A percentile compares a stretch with the other conserved stretches of the same genome.
phyloP scores from a whole-genome alignment of 768 basidiomycete genomes.

The Tulasnella sp. region DNA sequence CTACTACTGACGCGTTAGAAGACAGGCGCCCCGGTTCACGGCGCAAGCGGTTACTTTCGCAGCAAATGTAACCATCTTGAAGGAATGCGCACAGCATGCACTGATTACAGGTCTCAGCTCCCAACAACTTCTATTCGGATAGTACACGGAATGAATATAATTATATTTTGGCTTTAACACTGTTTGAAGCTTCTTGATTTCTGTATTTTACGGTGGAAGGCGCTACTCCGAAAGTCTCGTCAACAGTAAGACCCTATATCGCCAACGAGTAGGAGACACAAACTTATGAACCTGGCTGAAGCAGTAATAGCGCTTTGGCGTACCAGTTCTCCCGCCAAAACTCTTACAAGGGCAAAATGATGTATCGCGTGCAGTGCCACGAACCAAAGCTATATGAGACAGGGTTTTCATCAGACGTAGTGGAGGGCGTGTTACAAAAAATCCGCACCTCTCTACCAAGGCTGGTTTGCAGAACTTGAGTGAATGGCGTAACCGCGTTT shows the following conservation, averaged over 20 bases:
- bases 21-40: too few relatives aligned
- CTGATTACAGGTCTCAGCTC: too few relatives aligned
- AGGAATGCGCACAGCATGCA: too few relatives aligned
- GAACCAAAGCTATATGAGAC: slow-evolving; percentile 60
- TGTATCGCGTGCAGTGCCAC: slow-evolving; percentile 77
- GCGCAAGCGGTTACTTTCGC: too few relatives aligned
- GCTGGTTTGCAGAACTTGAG: slow-evolving; percentile 65
- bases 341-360: slow-evolving; percentile 87
- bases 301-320: too few relatives aligned
- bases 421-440: too few relatives aligned
- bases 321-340: slow-evolving; percentile 75
- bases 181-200: slow-evolving; percentile 16
- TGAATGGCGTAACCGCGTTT: slow-evolving; percentile 70
- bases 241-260: slow-evolving; percentile 49
- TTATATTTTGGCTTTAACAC: slow-evolving; percentile 12
- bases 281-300: not conserved
- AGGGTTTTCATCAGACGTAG: too few relatives aligned
- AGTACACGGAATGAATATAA: not conserved
- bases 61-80: too few relatives aligned
- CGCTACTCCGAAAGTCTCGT: slow-evolving; percentile 75
- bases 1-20: too few relatives aligned
- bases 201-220: slow-evolving; percentile 74
- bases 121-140: not conserved
- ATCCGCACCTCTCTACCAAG: slow-evolving; percentile 66
- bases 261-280: slow-evolving; percentile 13